A percentile compares a stretch with the other conserved stretches of the same genome.
Evolutionary conservation across 495 filamentous ascomycete genomes (phyloP).

Genomic region (Chaetomium tenue): DNA sequence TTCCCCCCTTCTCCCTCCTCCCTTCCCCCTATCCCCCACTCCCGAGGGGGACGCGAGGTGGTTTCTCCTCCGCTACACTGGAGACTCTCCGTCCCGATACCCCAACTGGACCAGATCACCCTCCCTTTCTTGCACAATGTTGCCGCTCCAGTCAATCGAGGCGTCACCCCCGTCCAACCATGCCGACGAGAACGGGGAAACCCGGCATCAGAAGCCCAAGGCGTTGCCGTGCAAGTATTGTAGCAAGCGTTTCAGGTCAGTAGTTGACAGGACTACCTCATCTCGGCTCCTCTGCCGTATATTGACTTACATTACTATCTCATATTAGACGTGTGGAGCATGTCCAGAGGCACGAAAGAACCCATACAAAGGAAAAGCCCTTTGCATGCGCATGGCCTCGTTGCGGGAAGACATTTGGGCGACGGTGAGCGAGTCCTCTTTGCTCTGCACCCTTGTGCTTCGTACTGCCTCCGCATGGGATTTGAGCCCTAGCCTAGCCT

Average conservation of each 20-base stretch:
- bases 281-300: constrained; percentile 33
- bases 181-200: constrained; percentile 49
- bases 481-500: constrained; percentile 8
- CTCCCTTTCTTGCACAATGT: constrained; percentile 40
- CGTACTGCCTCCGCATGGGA: constrained; percentile 14
- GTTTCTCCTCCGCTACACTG: constrained; percentile 26
- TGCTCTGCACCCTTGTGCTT: constrained; percentile 1
- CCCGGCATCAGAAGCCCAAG: constrained; percentile 54
- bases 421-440: constrained; percentile 45
- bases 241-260: constrained; percentile 56
- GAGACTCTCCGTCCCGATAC: constrained; percentile 38
- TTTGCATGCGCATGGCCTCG: constrained; percentile 53
- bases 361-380: constrained; percentile 61
- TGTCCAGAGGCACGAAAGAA: constrained; percentile 60
- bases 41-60: constrained; percentile 14
- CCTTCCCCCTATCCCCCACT: constrained; percentile 30
- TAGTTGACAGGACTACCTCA: constrained; percentile 17
- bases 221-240: constrained; percentile 56
- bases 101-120: constrained; percentile 39
- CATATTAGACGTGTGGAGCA: constrained; percentile 58
- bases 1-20: constrained; percentile 9
- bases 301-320: constrained; percentile 45
- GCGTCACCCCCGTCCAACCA: constrained; percentile 40
- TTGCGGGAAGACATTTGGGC: constrained; percentile 58
- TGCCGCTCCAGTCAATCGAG: constrained; percentile 52